phyloP scores from a whole-genome alignment of 805 yeast species.

The Isabelozyma pseudorhagii region DNA sequence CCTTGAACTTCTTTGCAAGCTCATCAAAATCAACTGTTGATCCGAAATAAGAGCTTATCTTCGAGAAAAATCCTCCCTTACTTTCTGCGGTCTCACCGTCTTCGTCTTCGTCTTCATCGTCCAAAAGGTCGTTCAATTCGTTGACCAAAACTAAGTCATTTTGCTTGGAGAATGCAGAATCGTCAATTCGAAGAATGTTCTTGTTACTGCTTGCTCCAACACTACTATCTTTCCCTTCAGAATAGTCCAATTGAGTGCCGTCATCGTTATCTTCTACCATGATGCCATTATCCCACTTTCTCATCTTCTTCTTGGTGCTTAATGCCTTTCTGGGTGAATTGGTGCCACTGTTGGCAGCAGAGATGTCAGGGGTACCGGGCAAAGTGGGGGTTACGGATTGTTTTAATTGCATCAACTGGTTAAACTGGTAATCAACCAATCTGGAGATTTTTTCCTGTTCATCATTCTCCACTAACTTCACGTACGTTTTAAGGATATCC shows the following conservation, averaged over 20 bases:
- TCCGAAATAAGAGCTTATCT: constrained; percentile 36
- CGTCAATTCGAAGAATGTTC: constrained; percentile 17
- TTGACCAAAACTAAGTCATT: constrained; percentile 39
- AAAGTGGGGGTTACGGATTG: constrained; percentile 4
- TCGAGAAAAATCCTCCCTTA: constrained; percentile 27
- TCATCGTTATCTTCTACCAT: constrained; percentile 24
- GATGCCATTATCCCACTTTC: constrained; percentile 42
- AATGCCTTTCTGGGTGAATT: constrained; percentile 5
- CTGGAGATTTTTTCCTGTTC: constrained; percentile 23
- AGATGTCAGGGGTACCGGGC: neutral
- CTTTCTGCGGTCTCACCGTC: constrained; percentile 6
- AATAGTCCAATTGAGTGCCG: constrained; percentile 29
- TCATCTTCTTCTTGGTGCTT: constrained; percentile 29
- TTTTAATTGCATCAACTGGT: constrained; percentile 32
- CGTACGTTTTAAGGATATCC: constrained; percentile 31
- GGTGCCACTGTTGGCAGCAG: constrained; percentile 4
- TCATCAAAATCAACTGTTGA: constrained; percentile 50
- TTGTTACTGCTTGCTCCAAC: neutral
- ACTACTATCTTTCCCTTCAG: constrained; percentile 12
- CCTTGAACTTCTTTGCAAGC: constrained; percentile 62
- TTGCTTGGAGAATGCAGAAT: constrained; percentile 32
- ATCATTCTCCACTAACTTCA: constrained; percentile 23
- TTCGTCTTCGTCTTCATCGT: constrained; percentile 26
- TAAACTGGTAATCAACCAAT: constrained; percentile 37
- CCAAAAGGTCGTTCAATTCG: constrained; percentile 38